phyloP scores from a whole-genome alignment of 106 monocot species.

The Dactylorhiza incarnata region DNA sequence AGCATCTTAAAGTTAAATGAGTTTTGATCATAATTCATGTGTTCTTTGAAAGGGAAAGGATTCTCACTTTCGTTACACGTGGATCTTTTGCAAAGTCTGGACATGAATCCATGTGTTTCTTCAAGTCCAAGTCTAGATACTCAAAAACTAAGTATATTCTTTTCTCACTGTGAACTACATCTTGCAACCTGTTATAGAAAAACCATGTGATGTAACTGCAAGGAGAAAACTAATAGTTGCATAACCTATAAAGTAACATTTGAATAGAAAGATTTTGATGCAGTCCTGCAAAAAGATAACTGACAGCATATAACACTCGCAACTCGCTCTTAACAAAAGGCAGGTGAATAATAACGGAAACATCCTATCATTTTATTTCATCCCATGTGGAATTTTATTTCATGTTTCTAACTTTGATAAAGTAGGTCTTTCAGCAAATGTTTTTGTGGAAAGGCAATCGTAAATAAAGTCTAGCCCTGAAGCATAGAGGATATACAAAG shows the following conservation, averaged over 20 bases:
- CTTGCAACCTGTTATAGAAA: slow-evolving; percentile 68
- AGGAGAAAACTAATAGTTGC: background rate
- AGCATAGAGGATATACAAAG: background rate
- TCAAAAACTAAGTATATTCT: slow-evolving; percentile 96
- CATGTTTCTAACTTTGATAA: background rate
- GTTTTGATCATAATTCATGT: background rate
- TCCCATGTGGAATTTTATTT: background rate
- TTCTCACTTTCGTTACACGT: slow-evolving; percentile 61
- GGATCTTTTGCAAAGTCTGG: slow-evolving; percentile 86
- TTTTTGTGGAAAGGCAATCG: background rate
- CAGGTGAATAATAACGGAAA: background rate
- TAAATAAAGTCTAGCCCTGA: background rate
- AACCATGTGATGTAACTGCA: background rate
- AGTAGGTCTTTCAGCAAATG: background rate
- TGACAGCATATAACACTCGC: background rate
- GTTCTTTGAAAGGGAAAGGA: background rate
- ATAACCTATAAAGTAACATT: background rate
- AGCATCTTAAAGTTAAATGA: background rate
- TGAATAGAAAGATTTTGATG: background rate
- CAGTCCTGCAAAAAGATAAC: background rate
- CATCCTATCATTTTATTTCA: background rate
- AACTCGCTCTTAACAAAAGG: background rate
- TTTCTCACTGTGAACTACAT: slow-evolving; percentile 96
- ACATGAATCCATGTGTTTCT: slow-evolving; percentile 98
- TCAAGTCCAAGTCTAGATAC: slow-evolving; percentile 92